These are phyloP conservation scores for Wallacemonas sp. DNA, from an alignment of 208 protist genomes.

Conservation along the genomic window DNA sequence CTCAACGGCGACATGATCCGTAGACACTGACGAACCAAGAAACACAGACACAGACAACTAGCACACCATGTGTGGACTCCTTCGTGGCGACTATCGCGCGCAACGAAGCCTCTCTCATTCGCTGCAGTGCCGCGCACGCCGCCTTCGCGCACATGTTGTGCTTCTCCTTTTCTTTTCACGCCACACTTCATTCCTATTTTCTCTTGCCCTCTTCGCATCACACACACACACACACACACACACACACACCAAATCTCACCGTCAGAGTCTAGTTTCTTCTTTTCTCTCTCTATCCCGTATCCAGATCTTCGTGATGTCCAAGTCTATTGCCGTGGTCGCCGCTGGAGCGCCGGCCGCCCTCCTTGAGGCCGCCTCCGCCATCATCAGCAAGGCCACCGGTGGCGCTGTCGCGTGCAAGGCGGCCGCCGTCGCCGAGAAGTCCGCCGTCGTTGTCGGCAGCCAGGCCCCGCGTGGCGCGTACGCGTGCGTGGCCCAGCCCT, in stretches of 20 bases:
- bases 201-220: neutral
- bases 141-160: too few relatives aligned
- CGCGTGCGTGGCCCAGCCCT: conserved; percentile 52
- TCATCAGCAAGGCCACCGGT: conserved; percentile 61
- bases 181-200: neutral
- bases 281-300: conserved; percentile 15
- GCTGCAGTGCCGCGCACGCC: too few relatives aligned
- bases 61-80: too few relatives aligned
- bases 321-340: conserved; percentile 60
- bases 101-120: too few relatives aligned
- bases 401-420: conserved; percentile 48
- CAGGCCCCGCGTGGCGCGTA: conserved; percentile 58
- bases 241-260: conserved; percentile 18
- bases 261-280: neutral
- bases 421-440: conserved; percentile 41
- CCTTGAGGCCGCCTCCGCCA: conserved; percentile 56
- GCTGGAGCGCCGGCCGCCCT: conserved; percentile 63
- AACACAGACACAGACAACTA: too few relatives aligned
- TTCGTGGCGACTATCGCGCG: too few relatives aligned
- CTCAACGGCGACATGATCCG: too few relatives aligned
- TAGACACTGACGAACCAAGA: neutral
- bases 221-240: neutral
- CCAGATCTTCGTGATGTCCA: conserved; percentile 52
- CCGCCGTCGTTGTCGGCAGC: conserved; percentile 68
- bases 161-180: too few relatives aligned